phyloP scores from a whole-genome alignment of 345 rosid species.

The Linum lewisii region DNA sequence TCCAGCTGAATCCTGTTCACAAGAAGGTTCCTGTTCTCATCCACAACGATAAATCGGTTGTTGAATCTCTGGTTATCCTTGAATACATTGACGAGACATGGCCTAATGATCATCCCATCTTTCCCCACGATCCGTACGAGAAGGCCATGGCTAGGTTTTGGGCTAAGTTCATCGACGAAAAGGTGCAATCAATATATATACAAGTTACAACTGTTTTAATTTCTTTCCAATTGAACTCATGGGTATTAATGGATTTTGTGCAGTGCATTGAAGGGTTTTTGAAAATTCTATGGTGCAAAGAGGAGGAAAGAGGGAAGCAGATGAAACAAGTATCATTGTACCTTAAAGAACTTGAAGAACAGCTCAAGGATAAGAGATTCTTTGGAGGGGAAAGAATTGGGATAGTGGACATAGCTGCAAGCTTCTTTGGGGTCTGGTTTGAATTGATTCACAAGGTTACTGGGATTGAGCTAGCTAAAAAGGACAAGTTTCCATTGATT shows the following conservation, averaged over 20 bases:
- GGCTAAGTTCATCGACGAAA: conserved; percentile 25
- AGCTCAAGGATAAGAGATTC: conserved; percentile 20
- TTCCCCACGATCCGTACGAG: conserved; percentile 19
- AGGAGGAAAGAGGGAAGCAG: conserved; percentile 11
- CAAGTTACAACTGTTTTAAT: too few species aligned
- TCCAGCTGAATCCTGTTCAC: conserved; percentile 25
- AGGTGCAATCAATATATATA: conserved; percentile 15
- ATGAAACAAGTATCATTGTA: conserved; percentile 17
- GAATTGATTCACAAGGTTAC: conserved; percentile 17
- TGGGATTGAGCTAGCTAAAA: conserved; percentile 15
- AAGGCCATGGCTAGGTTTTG: conserved; percentile 27
- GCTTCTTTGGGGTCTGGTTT: conserved; percentile 20
- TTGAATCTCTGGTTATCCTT: conserved; percentile 20
- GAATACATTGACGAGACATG: conserved; percentile 32
- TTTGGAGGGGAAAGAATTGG: conserved; percentile 24
- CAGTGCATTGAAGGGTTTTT: too few species aligned
- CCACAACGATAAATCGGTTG: conserved; percentile 18
- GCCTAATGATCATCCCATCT: conserved; percentile 16
- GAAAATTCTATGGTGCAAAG: conserved; percentile 5
- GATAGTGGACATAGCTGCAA: conserved; percentile 23
- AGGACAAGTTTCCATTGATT: conserved; percentile 12
- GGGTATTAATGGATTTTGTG: too few species aligned
- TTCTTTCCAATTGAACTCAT: too few species aligned
- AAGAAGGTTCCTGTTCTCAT: conserved; percentile 29
- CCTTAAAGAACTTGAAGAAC: conserved; percentile 21